phyloP scores from a whole-genome alignment of 306 rosid genomes.

The Mimosa pudica region DNA sequence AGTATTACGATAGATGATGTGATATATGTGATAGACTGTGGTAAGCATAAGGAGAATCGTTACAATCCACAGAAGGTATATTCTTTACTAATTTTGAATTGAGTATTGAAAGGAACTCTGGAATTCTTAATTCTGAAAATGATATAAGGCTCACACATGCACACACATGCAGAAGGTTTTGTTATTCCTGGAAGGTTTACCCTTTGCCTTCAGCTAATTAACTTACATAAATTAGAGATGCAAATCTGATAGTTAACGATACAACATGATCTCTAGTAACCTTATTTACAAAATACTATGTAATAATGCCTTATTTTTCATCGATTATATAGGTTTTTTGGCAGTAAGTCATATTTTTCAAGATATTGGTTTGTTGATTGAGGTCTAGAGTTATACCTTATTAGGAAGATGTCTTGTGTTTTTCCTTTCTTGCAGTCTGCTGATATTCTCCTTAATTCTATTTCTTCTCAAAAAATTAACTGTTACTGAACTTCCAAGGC shows the following conservation, averaged over 20 bases:
- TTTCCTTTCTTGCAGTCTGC: not conserved
- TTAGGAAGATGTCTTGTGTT: not conserved
- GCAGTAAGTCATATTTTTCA: too few relatives aligned
- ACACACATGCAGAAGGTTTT: not conserved
- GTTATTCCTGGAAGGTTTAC: not conserved
- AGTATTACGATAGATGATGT: conserved; percentile 97
- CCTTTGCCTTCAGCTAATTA: not conserved
- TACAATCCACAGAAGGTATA: conserved; percentile 91
- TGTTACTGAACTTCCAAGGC: not conserved
- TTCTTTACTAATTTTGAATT: conserved; percentile 27
- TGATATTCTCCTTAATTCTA: not conserved
- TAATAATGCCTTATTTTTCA: not conserved
- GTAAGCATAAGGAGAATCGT: conserved; percentile 94
- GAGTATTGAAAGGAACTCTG: not conserved
- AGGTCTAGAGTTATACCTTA: not conserved
- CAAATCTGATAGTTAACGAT: not conserved
- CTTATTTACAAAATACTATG: not conserved
- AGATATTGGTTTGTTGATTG: too few relatives aligned
- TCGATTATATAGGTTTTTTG: not conserved
- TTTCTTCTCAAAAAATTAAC: not conserved
- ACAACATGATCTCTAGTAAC: not conserved
- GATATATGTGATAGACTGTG: conserved; percentile 86
- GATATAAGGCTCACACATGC: not conserved
- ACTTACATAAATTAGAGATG: not conserved
- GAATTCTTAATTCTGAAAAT: not conserved